Evolutionary conservation across 2,329 filamentous ascomycete genomes (phyloP).

Genomic region (Pseudogymnoascus sp.): DNA sequence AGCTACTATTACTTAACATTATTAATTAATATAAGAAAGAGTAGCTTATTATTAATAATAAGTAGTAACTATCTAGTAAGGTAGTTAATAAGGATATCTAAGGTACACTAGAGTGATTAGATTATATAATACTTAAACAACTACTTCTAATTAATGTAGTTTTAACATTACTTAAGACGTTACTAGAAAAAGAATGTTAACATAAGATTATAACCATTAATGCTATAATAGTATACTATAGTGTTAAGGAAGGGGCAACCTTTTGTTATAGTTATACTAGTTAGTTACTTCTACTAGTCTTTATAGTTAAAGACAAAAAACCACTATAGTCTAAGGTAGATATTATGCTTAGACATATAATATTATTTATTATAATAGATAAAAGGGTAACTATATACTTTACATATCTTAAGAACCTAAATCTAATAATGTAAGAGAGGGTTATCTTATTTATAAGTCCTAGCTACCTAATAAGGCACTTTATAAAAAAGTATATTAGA

Average conservation of each 20-base stretch:
- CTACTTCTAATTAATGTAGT: neutral
- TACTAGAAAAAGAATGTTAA: constrained; percentile 9
- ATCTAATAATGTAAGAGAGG: neutral
- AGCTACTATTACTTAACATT: constrained; percentile 10
- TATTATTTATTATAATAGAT: constrained; percentile 11
- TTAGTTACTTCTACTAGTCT: neutral
- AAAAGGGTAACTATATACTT: constrained; percentile 12
- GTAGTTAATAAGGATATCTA: constrained; percentile 8
- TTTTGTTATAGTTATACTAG: neutral
- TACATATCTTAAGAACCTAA: neutral
- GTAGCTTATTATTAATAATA: constrained; percentile 11
- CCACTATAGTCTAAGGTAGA: neutral
- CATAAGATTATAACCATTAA: constrained; percentile 12
- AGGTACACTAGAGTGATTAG: constrained; percentile 8
- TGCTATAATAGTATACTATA: constrained; percentile 8
- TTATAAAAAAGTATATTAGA: constrained; percentile 5
- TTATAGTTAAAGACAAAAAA: constrained; percentile 6
- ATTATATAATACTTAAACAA: constrained; percentile 9
- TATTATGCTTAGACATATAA: constrained; percentile 9
- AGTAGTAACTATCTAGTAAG: constrained; percentile 8
- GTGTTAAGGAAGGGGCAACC: constrained; percentile 9
- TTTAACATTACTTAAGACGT: constrained; percentile 11
- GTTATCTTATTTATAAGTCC: neutral
- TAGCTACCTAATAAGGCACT: constrained; percentile 1
- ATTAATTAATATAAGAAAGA: constrained; percentile 11